Base-by-base conservation (phyloP, 306 rosid species). In the Abrus pulchellus region DNA sequence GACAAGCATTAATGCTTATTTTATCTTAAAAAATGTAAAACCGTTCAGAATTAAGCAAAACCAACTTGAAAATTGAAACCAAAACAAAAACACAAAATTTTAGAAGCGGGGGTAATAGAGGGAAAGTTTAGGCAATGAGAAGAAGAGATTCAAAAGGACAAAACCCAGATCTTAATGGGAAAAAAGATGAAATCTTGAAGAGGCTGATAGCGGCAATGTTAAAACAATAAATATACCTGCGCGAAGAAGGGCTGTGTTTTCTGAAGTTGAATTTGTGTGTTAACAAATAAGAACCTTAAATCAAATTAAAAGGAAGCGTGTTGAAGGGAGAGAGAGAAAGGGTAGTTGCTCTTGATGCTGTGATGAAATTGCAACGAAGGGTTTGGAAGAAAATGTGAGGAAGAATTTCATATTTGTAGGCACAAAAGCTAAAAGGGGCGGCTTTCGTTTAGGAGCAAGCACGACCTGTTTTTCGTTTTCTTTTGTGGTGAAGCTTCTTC, bases 401-500 rank as follows among this genome's bases (percentile, higher is more conserved):
- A 30, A 71, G 81, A 73, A 38, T 56, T 80, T 82, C 87, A 87
- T 91, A 93, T 91, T 89, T 95, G 90, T 86, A 91, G 90, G 86
- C 86, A 32, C 34, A 72, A 63, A 73, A 45, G 28, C 2, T 36
- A 6, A 13, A 64, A 33, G 48, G 54, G 88, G 83, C 77, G 82
- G 87, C 82, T 45, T 71, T 81, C 83, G 83, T 76, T 85, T 85
- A 83, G 86, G 84, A 84, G 74, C 67, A 79, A 12, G 7, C 2
- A 55, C 32, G 7, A 76, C 90, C 88, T 57, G 54, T 86, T 85
- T 66, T 86, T 81, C 86, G 86, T 89, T 89, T 85, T 85, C 88
- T 79, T 74, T 78, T 77, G 83, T 68, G 86, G 84, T 83, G 88
- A 93, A 90, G 64, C 69, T 89, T 88, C 92, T 75, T 75, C 91